phyloP scores from a whole-genome alignment of 352 stramenopile genomes.

The Globisporangium acanthophoron region DNA sequence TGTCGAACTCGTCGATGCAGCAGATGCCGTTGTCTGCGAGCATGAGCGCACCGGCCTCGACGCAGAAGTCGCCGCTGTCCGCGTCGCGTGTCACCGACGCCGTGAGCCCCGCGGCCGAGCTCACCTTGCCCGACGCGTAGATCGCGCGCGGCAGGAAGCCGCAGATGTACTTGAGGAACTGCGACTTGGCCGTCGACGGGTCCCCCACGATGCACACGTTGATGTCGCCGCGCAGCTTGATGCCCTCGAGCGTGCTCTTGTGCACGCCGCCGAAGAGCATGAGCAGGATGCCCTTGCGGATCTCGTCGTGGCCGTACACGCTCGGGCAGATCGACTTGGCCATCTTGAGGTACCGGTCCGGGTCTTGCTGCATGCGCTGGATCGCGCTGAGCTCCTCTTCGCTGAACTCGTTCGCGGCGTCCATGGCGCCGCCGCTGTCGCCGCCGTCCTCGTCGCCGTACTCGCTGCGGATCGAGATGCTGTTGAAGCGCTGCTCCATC shows the following conservation, averaged over 20 bases:
- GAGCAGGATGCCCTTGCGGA: slow-evolving; percentile 92
- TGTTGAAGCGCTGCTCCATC: slow-evolving; percentile 85
- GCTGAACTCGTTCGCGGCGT: slow-evolving; percentile 77
- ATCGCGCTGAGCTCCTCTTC: slow-evolving; percentile 92
- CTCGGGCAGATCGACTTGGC: slow-evolving; percentile 93
- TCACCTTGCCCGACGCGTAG: slow-evolving; percentile 99
- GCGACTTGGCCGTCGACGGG: slow-evolving; percentile 97
- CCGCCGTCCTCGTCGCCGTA: slow-evolving; percentile 45
- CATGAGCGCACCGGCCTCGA: slow-evolving; percentile 95
- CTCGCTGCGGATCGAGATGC: slow-evolving; percentile 81
- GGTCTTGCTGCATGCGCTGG: slow-evolving; percentile 86
- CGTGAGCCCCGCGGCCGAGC: slow-evolving; percentile 96
- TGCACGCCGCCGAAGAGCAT: slow-evolving; percentile 98
- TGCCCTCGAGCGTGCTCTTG: slow-evolving; percentile 96
- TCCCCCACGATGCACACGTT: slow-evolving; percentile 99
- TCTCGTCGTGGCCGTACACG: slow-evolving; percentile 97
- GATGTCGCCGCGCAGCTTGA: slow-evolving; percentile 98
- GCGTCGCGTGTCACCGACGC: slow-evolving; percentile 95
- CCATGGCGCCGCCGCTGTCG: slow-evolving; percentile 16
- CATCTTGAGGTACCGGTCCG: slow-evolving; percentile 92
- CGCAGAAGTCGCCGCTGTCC: slow-evolving; percentile 89
- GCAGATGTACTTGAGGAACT: slow-evolving; percentile 98
- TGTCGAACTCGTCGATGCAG: slow-evolving; percentile 99
- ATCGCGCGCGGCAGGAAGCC: slow-evolving; percentile 92
- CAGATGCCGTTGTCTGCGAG: slow-evolving; percentile 98